phyloP scores from a whole-genome alignment of 768 basidiomycete genomes.

The Boletus tylopilopsis region DNA sequence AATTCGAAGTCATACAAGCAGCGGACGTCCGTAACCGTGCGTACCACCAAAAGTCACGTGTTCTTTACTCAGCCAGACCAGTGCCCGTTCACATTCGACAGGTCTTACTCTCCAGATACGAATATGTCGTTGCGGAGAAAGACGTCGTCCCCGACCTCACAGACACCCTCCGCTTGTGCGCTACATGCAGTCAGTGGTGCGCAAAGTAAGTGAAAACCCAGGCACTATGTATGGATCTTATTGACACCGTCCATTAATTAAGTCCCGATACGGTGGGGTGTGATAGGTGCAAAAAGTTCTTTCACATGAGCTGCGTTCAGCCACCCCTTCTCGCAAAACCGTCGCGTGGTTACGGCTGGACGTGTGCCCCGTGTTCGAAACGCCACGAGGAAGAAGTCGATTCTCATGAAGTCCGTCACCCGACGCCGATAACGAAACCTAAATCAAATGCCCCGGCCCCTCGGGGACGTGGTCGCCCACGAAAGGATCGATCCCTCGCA shows the following conservation, averaged over 20 bases:
- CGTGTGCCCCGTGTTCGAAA: slow-evolving; percentile 89
- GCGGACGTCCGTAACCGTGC: slow-evolving; percentile 84
- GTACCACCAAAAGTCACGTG: slow-evolving; percentile 32
- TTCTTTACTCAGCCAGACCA: slow-evolving; percentile 31
- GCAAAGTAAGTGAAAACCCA: slow-evolving; percentile 56
- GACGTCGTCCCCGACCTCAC: slow-evolving; percentile 90
- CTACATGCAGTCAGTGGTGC: slow-evolving; percentile 85
- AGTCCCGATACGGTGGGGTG: slow-evolving; percentile 86
- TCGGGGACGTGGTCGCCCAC: slow-evolving; percentile 69
- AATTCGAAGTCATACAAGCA: slow-evolving; percentile 92
- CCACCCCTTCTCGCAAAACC: slow-evolving; percentile 90
- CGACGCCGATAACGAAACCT: slow-evolving; percentile 49
- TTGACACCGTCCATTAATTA: slow-evolving; percentile 25
- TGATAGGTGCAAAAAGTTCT: slow-evolving; percentile 88
- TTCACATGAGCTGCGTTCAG: slow-evolving; percentile 93
- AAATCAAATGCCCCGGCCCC: slow-evolving; percentile 73
- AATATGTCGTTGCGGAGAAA: slow-evolving; percentile 94
- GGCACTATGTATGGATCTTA: slow-evolving; percentile 12
- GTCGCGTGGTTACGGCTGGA: slow-evolving; percentile 96
- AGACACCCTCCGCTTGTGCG: slow-evolving; percentile 80
- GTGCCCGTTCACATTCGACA: slow-evolving; percentile 81
- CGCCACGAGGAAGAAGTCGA: slow-evolving; percentile 85
- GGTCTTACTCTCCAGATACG: slow-evolving; percentile 76
- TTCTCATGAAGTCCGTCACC: slow-evolving; percentile 63
- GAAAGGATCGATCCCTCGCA: slow-evolving; percentile 68